Evolutionary conservation across 768 basidiomycete genomes (phyloP).

Genomic region (Trametes cinnabarina): DNA sequence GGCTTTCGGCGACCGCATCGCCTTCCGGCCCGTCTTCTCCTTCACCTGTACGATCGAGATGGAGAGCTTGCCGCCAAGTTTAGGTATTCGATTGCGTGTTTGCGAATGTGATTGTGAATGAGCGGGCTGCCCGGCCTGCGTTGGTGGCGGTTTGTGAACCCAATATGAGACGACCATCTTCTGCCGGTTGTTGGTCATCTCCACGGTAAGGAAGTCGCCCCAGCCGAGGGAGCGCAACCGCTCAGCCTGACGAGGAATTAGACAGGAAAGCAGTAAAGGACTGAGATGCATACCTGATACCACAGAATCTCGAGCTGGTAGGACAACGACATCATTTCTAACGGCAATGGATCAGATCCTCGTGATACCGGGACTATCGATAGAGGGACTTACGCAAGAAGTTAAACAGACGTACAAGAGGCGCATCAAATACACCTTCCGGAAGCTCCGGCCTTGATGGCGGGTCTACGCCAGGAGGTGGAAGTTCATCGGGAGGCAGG

Average conservation of each 20-base stretch:
- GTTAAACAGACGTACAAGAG: conserved; percentile 82
- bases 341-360: not conserved
- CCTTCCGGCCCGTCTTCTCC: conserved; percentile 39
- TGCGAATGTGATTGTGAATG: conserved; percentile 24
- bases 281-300: conserved; percentile 54
- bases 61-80: conserved; percentile 68
- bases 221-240: conserved; percentile 85
- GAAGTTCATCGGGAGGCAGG: conserved; percentile 40
- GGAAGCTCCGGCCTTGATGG: conserved; percentile 53
- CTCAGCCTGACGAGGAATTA: conserved; percentile 45
- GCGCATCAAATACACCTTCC: conserved; percentile 69
- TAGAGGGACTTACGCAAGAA: conserved; percentile 71
- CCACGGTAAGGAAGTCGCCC: conserved; percentile 71
- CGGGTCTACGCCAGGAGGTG: conserved; percentile 40
- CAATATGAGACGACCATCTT: conserved; percentile 79
- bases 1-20: conserved; percentile 52
- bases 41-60: conserved; percentile 65
- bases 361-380: not conserved
- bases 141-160: conserved; percentile 49
- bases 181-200: conserved; percentile 67
- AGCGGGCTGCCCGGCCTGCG: conserved; percentile 26
- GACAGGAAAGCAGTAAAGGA: conserved; percentile 1
- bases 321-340: conserved; percentile 88
- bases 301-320: conserved; percentile 91
- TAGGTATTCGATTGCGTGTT: conserved; percentile 44